Base-by-base conservation (phyloP, 2,329 filamentous ascomycete species). In the Cladosporium cucumerinum region DNA sequence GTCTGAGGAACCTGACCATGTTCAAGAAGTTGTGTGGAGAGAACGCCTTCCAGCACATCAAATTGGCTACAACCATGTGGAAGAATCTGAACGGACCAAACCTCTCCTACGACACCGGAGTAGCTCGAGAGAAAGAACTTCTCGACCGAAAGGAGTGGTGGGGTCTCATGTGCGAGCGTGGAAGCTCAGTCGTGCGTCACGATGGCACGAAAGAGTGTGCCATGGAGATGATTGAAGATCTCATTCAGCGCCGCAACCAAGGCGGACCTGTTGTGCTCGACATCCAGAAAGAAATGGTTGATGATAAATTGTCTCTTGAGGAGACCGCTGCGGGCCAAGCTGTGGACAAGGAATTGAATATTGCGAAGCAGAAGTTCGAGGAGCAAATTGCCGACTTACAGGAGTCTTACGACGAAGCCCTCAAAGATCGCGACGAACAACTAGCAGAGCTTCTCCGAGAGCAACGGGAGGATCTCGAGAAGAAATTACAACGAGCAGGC, bases 11-110 rank as follows among this genome's bases (percentile, higher is more conserved):
- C 66, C 69, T 83, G 1, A 67, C 76, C 28, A 80, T 83, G 74
- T 81, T 83, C 71, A 73, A 76, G 61, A 77, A 79, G 43, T 76
- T 83, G 3, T 79, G 77, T 48, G 82, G 82, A 1, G 71, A 78
- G 18, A 70, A 77, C n/a, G 74, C 74, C 26, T 70, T 82, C 3
- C 71, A 75, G 60, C 75, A 78, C 55, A 78, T 82, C 7, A 67
- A 79, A 7, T 69, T 83, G 18, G 74, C 72, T 1, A 82, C 80
- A 1, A 81, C 74, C 21, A 77, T 78, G 71, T 83, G 80, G 80
- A 75, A 76, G 12, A 51, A 32, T 16, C 34, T 64, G 10, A 23
- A 46, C 21, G 46, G 59, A 57, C 64, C 69, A 70, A 43, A 72
- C 71, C 39, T 46, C n/a, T 46, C 39, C 10, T 46, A 46, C n/a